phyloP scores from a whole-genome alignment of 805 yeast genomes.

The Teunomyces cretensis region DNA sequence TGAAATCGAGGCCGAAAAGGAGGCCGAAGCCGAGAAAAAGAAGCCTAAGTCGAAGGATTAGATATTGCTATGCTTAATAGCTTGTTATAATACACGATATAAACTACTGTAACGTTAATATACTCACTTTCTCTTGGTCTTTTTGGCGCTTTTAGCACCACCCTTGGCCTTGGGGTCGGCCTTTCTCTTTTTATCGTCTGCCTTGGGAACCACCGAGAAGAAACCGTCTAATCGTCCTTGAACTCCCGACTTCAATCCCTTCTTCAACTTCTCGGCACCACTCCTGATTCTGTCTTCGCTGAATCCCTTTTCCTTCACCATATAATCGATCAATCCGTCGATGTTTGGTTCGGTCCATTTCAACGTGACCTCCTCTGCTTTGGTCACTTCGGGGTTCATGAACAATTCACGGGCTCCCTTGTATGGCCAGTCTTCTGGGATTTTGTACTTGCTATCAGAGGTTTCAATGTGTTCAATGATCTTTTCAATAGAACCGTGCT shows the following conservation, averaged over 20 bases:
- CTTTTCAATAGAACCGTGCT: slow-evolving; percentile 78
- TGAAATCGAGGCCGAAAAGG: slow-evolving; percentile 85
- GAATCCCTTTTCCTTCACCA: slow-evolving; percentile 88
- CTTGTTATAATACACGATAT: slow-evolving; percentile 1
- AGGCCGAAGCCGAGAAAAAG: slow-evolving; percentile 75
- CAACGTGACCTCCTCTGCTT: slow-evolving; percentile 59
- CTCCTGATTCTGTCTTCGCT: slow-evolving; percentile 86
- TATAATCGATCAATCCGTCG: slow-evolving; percentile 75
- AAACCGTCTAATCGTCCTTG: slow-evolving; percentile 94
- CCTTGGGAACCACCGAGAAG: slow-evolving; percentile 63
- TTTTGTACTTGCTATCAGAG: slow-evolving; percentile 63
- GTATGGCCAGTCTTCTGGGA: slow-evolving; percentile 95
- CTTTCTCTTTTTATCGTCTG: slow-evolving; percentile 33
- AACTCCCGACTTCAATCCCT: slow-evolving; percentile 79
- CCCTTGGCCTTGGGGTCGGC: slow-evolving; percentile 31
- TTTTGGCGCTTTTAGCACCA: slow-evolving; percentile 13
- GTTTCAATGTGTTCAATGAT: slow-evolving; percentile 65
- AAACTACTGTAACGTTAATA: no score
- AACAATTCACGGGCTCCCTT: slow-evolving; percentile 85
- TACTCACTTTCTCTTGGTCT: slow-evolving; percentile 17
- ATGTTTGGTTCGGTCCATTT: slow-evolving; percentile 91
- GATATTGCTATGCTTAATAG: background rate
- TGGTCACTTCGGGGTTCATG: slow-evolving; percentile 73
- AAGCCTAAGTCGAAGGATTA: slow-evolving; percentile 34
- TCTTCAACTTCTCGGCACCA: slow-evolving; percentile 82